Percentiles rank a stretch among this genome's conserved stretches.
Evolutionary conservation across 1,284 basidiomycete genomes (phyloP).

Genomic region (Somion occarium): DNA sequence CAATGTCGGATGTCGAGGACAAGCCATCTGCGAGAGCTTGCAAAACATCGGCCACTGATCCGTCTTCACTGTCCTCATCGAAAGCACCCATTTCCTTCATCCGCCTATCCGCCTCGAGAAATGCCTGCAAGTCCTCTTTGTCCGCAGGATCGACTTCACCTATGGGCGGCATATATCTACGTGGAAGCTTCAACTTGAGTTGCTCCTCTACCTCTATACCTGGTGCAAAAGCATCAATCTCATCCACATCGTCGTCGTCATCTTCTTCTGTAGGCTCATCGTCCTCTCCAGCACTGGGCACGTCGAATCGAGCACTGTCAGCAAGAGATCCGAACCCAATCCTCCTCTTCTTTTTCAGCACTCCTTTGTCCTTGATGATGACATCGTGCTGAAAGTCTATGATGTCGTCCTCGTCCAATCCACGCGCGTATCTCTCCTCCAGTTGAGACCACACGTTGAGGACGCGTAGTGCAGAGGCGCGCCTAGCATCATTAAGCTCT

Average conservation of each 20-base stretch:
- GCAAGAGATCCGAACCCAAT: conserved; percentile 44
- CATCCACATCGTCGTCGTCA: conserved; percentile 33
- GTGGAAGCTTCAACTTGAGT: conserved; percentile 28
- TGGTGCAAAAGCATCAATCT: conserved; percentile 35
- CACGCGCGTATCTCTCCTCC: conserved; percentile 57
- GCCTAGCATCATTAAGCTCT: conserved; percentile 43
- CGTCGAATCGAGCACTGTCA: conserved; percentile 21
- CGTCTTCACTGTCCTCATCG: conserved; percentile 27
- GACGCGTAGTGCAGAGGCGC: conserved; percentile 52
- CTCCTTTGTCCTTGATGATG: conserved; percentile 64
- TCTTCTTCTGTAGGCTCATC: conserved; percentile 25
- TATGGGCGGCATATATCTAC: conserved; percentile 38
- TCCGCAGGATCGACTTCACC: conserved; percentile 39
- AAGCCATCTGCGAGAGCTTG: conserved; percentile 1
- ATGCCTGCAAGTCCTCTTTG: conserved; percentile 58
- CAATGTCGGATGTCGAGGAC: conserved; percentile 29
- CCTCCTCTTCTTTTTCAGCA: conserved; percentile 40
- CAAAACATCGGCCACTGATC: conserved; percentile 5
- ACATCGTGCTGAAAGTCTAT: conserved; percentile 56
- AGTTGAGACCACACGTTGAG: conserved; percentile 61
- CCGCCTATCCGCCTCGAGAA: conserved; percentile 55
- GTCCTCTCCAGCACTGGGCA: conserved; percentile 21
- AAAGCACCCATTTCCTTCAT: conserved; percentile 43
- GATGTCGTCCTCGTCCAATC: conserved; percentile 72
- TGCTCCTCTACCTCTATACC: conserved; percentile 10